Conservation (phyloP, 345 rosid genomes). For the Populus euphratica region DNA sequence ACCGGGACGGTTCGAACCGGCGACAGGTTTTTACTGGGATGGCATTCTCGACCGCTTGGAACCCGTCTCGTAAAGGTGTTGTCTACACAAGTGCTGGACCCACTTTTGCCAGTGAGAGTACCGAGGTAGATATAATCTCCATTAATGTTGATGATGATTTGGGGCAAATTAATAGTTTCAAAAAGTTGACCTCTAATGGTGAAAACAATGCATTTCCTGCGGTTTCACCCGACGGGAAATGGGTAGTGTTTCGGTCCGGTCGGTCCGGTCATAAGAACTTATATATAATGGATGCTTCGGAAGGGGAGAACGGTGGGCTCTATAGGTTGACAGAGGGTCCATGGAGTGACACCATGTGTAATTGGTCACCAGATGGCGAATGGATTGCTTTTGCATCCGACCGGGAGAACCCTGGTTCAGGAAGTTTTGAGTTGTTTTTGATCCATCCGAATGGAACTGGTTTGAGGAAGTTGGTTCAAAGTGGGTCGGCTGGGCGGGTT, state of each 20-base stretch:
- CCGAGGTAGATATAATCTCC: constrained; percentile 67
- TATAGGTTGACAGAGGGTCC: constrained; percentile 62
- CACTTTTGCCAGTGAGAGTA: constrained; percentile 56
- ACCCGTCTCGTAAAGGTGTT: constrained; percentile 56
- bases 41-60: constrained; percentile 78
- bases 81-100: constrained; percentile 77
- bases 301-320: constrained; percentile 58
- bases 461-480: constrained; percentile 57
- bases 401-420: constrained; percentile 61
- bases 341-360: constrained; percentile 84
- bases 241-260: constrained; percentile 72
- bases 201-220: constrained; percentile 83
- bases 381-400: constrained; percentile 83
- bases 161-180: constrained; percentile 16
- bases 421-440: constrained; percentile 66
- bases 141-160: constrained; percentile 45
- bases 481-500: constrained; percentile 62
- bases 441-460: constrained; percentile 83
- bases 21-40: constrained; percentile 41
- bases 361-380: constrained; percentile 76
- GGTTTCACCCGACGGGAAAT: constrained; percentile 77
- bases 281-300: constrained; percentile 66
- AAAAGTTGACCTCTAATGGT: constrained; percentile 62
- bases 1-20: constrained; percentile 67
- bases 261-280: constrained; percentile 78